Conservation (phyloP, 2,329 filamentous ascomycete genomes). For the Colletotrichum camelliae region DNA sequence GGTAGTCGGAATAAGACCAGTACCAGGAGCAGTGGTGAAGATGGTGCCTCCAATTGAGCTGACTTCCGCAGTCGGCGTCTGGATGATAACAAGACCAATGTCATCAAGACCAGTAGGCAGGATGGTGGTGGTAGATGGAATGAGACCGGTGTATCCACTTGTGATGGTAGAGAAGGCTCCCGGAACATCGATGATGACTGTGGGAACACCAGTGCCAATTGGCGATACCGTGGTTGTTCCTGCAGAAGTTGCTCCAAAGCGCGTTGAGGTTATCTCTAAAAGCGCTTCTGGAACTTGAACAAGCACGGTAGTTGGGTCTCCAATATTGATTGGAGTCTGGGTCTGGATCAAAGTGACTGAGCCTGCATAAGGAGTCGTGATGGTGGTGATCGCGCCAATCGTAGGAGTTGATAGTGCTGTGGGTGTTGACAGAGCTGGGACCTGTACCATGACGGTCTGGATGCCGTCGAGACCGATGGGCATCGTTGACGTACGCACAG, state of each 20-base stretch:
- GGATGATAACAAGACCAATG: neutral
- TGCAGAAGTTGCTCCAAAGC: constrained; percentile 4
- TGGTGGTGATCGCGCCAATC: neutral
- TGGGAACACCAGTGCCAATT: neutral
- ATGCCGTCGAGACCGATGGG: neutral
- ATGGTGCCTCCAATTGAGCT: neutral
- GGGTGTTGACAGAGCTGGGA: neutral
- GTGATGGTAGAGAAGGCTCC: neutral
- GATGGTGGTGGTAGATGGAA: neutral
- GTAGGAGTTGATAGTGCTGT: neutral
- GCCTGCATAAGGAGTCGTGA: neutral
- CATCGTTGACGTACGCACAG: neutral
- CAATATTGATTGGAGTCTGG: neutral
- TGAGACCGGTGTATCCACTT: constrained; percentile 2
- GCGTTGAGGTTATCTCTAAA: neutral
- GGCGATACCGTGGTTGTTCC: neutral
- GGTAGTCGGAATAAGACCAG: neutral
- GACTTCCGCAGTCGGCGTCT: neutral
- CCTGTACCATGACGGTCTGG: neutral
- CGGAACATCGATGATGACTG: constrained; percentile 3
- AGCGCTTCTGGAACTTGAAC: neutral
- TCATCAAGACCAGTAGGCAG: neutral
- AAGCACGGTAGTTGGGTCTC: constrained; percentile 1
- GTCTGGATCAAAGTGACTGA: neutral
- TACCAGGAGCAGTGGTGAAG: neutral